These are phyloP conservation scores for Linum usitatissimum DNA, from an alignment of 345 rosid genomes.

Conservation along the genomic window DNA sequence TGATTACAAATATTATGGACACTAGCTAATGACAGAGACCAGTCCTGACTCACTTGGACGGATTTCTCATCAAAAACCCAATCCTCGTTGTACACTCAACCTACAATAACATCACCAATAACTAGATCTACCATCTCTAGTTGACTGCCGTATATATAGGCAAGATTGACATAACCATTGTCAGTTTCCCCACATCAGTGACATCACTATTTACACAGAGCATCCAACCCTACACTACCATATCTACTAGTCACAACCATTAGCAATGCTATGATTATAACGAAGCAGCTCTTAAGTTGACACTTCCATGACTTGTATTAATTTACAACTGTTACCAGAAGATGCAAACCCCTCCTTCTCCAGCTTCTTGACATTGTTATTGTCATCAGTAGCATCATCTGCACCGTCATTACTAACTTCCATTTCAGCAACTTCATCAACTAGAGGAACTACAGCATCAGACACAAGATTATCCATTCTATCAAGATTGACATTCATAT, in stretches of 20 bases:
- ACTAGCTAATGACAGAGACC: background rate
- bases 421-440: background rate
- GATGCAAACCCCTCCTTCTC: slow-evolving; percentile 25
- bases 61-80: slow-evolving; percentile 7
- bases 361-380: slow-evolving; percentile 18
- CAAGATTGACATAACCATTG: slow-evolving; percentile 1
- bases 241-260: slow-evolving; percentile 11
- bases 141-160: slow-evolving; percentile 17
- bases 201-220: slow-evolving; percentile 31
- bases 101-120: slow-evolving; percentile 22
- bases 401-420: background rate
- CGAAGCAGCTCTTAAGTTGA: slow-evolving; percentile 21
- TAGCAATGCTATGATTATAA: slow-evolving; percentile 16
- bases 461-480: background rate
- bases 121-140: slow-evolving; percentile 42
- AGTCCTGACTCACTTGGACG: slow-evolving; percentile 2
- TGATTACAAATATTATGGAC: background rate
- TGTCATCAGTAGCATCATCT: slow-evolving; percentile 12
- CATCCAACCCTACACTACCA: slow-evolving; percentile 12
- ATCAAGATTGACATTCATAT: background rate
- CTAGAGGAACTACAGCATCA: slow-evolving; percentile 4
- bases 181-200: slow-evolving; percentile 17
- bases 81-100: slow-evolving; percentile 17
- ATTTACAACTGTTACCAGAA: slow-evolving; percentile 29
- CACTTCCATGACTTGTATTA: slow-evolving; percentile 32